Evolutionary conservation across 768 basidiomycete species (phyloP).

Genomic region (Calocybe cyanea): DNA sequence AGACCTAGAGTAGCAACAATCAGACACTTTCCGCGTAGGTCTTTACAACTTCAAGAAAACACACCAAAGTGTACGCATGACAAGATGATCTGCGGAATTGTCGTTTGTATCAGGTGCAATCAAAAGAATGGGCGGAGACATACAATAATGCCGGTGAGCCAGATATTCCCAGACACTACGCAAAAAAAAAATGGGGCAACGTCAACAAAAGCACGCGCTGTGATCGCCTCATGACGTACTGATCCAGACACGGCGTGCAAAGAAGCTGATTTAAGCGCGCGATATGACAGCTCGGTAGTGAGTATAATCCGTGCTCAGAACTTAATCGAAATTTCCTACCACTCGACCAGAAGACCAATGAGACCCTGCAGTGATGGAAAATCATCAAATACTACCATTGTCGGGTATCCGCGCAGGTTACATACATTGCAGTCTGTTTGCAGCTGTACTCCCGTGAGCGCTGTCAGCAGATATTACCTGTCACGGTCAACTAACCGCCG

Average conservation of each 20-base stretch:
- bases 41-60: conserved; percentile 9
- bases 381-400: conserved; percentile 1
- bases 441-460: conserved; percentile 30
- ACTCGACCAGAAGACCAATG: conserved; percentile 47
- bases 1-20: conserved; percentile 24
- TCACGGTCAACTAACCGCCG: no score
- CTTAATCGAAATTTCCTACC: conserved; percentile 21
- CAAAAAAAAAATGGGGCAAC: not conserved
- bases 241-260: conserved; percentile 49
- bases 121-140: conserved; percentile 10
- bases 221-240: conserved; percentile 25
- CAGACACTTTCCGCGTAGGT: conserved; percentile 1
- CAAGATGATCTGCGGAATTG: conserved; percentile 29
- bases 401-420: no score
- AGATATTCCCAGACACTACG: conserved; percentile 42
- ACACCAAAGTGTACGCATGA: conserved; percentile 40
- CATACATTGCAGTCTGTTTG: conserved; percentile 51
- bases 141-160: conserved; percentile 41
- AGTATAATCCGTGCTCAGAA: no score
- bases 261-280: conserved; percentile 35
- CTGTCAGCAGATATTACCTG: conserved; percentile 14
- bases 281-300: no score
- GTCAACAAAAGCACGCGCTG: not conserved
- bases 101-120: no score
- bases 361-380: conserved; percentile 32